Percentiles rank a stretch among this genome's conserved stretches.
Evolutionary conservation across 2,329 filamentous ascomycete species (phyloP).

Genomic region (Penicillium fuscoglaucum): DNA sequence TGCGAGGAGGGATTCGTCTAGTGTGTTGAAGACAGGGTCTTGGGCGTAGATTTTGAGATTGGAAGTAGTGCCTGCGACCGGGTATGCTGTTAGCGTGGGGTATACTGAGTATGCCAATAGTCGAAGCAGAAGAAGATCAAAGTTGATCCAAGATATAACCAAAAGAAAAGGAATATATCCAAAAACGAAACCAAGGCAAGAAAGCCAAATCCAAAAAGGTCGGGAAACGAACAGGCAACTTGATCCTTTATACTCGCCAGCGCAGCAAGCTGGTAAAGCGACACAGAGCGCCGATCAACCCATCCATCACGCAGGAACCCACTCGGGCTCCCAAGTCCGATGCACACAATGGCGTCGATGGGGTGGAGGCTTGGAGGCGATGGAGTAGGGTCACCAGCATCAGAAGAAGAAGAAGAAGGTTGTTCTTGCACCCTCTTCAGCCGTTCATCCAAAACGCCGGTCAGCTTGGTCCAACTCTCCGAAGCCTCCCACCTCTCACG

Average conservation of each 20-base stretch:
- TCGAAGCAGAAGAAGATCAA: no score
- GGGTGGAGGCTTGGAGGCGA: background rate
- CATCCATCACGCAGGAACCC: conserved; percentile 45
- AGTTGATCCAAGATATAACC: background rate
- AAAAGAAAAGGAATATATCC: background rate
- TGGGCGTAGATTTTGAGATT: conserved; percentile 49
- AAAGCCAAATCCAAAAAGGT: background rate
- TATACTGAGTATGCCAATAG: background rate
- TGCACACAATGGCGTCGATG: conserved; percentile 38
- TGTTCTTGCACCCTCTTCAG: background rate
- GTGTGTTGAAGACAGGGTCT: conserved; percentile 53
- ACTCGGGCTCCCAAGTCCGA: conserved; percentile 45
- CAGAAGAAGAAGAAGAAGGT: background rate
- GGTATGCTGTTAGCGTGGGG: background rate
- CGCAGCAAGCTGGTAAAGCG: conserved; percentile 44
- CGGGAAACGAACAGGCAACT: conserved; percentile 25
- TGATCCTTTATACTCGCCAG: conserved; percentile 32
- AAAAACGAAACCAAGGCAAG: background rate
- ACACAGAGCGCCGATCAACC: conserved; percentile 44
- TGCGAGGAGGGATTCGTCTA: conserved; percentile 42
- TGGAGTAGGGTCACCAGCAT: no score
- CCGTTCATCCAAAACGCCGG: conserved; percentile 9
- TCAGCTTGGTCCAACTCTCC: conserved; percentile 28
- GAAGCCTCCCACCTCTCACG: conserved; percentile 34
- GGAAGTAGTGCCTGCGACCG: conserved; percentile 18